phyloP scores from a whole-genome alignment of 345 rosid genomes.

The Combretum micranthum region DNA sequence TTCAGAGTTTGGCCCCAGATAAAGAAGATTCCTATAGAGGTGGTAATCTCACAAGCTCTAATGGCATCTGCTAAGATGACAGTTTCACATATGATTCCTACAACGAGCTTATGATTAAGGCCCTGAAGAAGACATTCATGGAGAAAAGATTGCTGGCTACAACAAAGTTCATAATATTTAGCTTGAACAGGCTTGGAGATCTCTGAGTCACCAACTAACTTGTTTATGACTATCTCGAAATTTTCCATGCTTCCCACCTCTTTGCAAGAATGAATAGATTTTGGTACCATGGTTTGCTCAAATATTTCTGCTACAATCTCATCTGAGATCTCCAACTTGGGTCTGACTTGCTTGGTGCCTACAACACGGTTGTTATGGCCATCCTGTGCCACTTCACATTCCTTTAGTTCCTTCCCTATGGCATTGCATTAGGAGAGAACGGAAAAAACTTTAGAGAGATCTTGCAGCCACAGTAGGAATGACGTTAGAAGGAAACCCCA shows the following conservation, averaged over 20 bases:
- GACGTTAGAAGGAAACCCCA: too few species aligned
- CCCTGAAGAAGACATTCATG: slow-evolving; percentile 33
- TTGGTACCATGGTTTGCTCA: slow-evolving; percentile 11
- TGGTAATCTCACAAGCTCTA: slow-evolving; percentile 23
- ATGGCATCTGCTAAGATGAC: slow-evolving; percentile 41
- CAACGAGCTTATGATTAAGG: slow-evolving; percentile 32
- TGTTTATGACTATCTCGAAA: slow-evolving; percentile 23
- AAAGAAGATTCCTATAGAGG: slow-evolving; percentile 22
- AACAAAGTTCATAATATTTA: slow-evolving; percentile 35
- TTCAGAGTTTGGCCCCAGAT: slow-evolving; percentile 41
- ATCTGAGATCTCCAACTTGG: slow-evolving; percentile 7
- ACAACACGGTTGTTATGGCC: slow-evolving; percentile 6
- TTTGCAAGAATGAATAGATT: slow-evolving; percentile 13
- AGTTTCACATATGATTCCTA: slow-evolving; percentile 38
- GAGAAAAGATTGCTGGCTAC: slow-evolving; percentile 31
- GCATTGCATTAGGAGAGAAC: background rate
- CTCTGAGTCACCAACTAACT: slow-evolving; percentile 22
- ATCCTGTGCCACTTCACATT: slow-evolving; percentile 11
- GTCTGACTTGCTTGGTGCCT: slow-evolving; percentile 2
- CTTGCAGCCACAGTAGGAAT: too few species aligned
- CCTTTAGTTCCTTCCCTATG: slow-evolving; percentile 3
- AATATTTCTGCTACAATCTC: slow-evolving; percentile 7
- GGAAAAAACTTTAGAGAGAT: too few species aligned
- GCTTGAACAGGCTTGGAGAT: slow-evolving; percentile 24
- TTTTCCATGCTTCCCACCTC: slow-evolving; percentile 17